Conservation (phyloP, 1,284 basidiomycete species). For the Cutaneotrichosporon curvatum region DNA sequence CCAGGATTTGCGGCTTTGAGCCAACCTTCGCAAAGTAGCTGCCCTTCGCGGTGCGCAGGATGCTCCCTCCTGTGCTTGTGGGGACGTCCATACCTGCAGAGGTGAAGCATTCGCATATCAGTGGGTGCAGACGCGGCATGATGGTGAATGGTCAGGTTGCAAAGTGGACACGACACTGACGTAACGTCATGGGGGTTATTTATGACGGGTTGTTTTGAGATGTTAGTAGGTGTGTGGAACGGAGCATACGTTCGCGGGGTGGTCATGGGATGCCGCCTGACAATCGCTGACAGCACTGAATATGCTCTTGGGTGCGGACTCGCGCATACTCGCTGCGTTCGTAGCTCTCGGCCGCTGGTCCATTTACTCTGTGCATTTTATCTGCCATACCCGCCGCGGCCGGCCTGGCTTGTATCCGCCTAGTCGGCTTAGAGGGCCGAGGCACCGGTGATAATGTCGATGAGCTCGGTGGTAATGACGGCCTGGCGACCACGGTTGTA, state of each 20-base stretch:
- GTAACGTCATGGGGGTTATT: no score
- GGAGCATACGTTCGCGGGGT: no score
- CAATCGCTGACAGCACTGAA: no score
- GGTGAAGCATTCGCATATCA: slow-evolving; percentile 18
- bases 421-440: slow-evolving; percentile 21
- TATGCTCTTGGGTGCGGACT: no score
- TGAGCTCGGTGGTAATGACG: slow-evolving; percentile 55
- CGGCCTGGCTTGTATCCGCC: neutral
- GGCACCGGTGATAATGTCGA: slow-evolving; percentile 26
- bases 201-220: no score
- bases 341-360: neutral
- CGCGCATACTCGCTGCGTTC: neutral
- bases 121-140: slow-evolving; percentile 6
- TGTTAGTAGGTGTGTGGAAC: no score
- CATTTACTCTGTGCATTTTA: slow-evolving; percentile 15
- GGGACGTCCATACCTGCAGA: slow-evolving; percentile 2
- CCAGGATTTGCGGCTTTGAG: slow-evolving; percentile 52
- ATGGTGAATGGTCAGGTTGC: no score
- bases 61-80: neutral
- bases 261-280: no score
- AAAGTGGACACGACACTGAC: no score
- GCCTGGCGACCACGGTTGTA: slow-evolving; percentile 99
- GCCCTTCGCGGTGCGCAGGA: slow-evolving; percentile 6
- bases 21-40: slow-evolving; percentile 27
- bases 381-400: slow-evolving; percentile 1